These are phyloP conservation scores for Licmophora abbreviata DNA, from an alignment of 108 stramenopile genomes.

Conservation along the genomic window DNA sequence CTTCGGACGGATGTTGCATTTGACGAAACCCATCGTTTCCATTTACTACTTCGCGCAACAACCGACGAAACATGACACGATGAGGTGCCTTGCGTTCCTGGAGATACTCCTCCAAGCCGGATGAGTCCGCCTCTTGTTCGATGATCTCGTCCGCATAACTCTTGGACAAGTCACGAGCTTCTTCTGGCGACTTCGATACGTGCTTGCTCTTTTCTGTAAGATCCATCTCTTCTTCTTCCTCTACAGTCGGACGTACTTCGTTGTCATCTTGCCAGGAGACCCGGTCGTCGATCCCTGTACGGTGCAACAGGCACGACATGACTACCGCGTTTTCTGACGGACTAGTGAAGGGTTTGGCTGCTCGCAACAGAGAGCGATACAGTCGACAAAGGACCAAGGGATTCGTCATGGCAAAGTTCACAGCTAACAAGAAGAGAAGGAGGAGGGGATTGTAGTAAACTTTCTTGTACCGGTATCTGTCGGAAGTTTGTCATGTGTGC, in stretches of 20 bases:
- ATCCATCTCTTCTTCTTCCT: constrained; percentile 17
- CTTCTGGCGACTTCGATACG: not conserved
- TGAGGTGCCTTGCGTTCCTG: constrained; percentile 8
- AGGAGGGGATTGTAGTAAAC: too few species aligned
- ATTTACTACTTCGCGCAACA: constrained; percentile 53
- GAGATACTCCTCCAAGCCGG: not conserved
- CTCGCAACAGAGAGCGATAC: constrained; percentile 61
- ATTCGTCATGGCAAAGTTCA: too few species aligned
- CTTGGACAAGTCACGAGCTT: constrained; percentile 14
- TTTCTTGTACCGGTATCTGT: too few species aligned
- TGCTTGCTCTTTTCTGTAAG: not conserved
- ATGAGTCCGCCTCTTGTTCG: not conserved
- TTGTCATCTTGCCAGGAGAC: constrained; percentile 22
- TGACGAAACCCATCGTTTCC: constrained; percentile 16
- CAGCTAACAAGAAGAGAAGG: too few species aligned
- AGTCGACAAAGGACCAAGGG: constrained; percentile 13
- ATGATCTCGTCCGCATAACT: constrained; percentile 8
- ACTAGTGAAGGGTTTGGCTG: constrained; percentile 46
- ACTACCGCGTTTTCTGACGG: constrained; percentile 35
- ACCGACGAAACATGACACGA: constrained; percentile 43
- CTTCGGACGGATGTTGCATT: constrained; percentile 25
- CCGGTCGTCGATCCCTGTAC: constrained; percentile 56
- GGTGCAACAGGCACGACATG: constrained; percentile 48
- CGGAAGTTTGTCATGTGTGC: too few species aligned
- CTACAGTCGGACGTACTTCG: not conserved